Base-by-base conservation (phyloP, 371 early-diverging fungal species). In the Entomophthora muscae region DNA sequence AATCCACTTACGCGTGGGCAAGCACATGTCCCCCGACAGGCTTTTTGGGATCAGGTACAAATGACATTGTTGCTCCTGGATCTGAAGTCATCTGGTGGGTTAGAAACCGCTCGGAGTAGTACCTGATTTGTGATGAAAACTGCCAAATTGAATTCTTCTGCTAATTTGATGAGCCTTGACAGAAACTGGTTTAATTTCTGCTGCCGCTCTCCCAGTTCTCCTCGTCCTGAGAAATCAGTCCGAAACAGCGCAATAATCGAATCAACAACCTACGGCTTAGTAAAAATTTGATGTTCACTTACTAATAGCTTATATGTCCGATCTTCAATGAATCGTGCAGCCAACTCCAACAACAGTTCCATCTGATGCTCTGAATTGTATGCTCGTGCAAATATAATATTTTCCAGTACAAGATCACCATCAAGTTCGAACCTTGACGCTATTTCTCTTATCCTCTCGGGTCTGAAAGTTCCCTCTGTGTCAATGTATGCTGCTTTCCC, bases 11-110 rank as follows among this genome's bases (percentile, higher is more conserved):
- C 7, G 98, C 88, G 70, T 99, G 98, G 0, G 99, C 98, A 75
- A 99, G 93, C 52, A 99, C 94, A 73, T 99, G 93, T 55, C 98
- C 99, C 42, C 98, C 99, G 60, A 98, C 93, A 1, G 98, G 98
- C 69, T 98, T 99, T 70, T 97, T 98, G 32, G 92, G 91, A 69
- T 90, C 90, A 7, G 86, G 78, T 10, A 83, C 83, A 76, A 90
- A 90, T n/a, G 82, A 79, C 75, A 88, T 65, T 3, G 67, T 68
- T 7, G 75, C 77, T 1, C 76, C 75, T 13, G 83, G 83, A 63
- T 84, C 83, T 21, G 84, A 70, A 63, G 70, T 73, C 27, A 71
- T 57, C 62, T 61, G 63, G 21, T 33, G 17, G 10, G 7, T 61
- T 61, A 61, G 17, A 61, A 22, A 32, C 12, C 10, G 13, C 7